Conservation (phyloP, 1,284 basidiomycete genomes). For the Megacollybia platyphylla region DNA sequence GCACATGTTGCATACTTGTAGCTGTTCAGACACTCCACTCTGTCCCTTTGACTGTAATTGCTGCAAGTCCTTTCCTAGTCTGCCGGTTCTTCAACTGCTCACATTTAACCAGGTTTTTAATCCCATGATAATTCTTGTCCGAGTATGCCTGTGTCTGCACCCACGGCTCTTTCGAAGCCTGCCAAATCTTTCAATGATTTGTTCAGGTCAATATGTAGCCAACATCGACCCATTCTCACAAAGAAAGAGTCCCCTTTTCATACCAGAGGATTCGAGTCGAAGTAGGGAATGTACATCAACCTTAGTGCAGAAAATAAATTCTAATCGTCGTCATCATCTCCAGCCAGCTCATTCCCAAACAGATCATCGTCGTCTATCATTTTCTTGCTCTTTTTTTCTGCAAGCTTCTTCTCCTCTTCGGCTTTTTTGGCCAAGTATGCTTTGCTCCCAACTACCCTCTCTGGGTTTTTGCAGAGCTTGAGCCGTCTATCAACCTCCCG, state of each 20-base stretch:
- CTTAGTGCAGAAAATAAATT: constrained; percentile 11
- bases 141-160: neutral
- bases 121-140: constrained; percentile 1
- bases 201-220: constrained; percentile 15
- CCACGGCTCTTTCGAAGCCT: constrained; percentile 20
- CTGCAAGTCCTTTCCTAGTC: constrained; percentile 36
- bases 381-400: constrained; percentile 55
- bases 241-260: constrained; percentile 4
- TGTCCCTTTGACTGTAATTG: constrained; percentile 81
- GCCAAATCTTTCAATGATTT: constrained; percentile 10
- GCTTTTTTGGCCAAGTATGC: constrained; percentile 57
- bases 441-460: constrained; percentile 80
- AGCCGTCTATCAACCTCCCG: constrained; percentile 79
- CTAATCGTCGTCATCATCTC: constrained; percentile 47
- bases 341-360: constrained; percentile 35
- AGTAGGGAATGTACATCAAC: constrained; percentile 10
- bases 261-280: neutral
- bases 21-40: constrained; percentile 42
- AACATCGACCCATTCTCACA: constrained; percentile 15
- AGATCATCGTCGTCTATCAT: constrained; percentile 48
- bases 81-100: neutral
- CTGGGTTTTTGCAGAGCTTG: constrained; percentile 83
- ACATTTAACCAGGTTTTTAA: constrained; percentile 32
- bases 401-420: constrained; percentile 50
- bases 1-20: constrained; percentile 7